phyloP scores from a whole-genome alignment of 352 stramenopile species.

The Phytophthora litchii region DNA sequence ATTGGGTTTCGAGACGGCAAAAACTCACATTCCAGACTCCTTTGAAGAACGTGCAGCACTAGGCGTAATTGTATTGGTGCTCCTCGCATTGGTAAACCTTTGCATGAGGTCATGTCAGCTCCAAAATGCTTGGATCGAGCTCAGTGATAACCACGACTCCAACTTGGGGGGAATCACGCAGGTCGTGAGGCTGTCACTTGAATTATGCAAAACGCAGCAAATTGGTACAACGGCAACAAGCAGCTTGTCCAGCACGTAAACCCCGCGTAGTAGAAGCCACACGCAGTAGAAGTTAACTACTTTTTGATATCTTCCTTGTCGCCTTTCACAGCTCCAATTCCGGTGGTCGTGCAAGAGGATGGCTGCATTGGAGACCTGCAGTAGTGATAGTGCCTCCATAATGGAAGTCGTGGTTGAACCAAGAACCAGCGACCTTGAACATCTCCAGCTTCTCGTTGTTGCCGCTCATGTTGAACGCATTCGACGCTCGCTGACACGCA shows the following conservation, averaged over 20 bases:
- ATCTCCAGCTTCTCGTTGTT: background rate
- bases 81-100: constrained; percentile 13
- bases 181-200: constrained; percentile 24
- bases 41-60: constrained; percentile 19
- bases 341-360: too few species aligned
- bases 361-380: too few species aligned
- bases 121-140: constrained; percentile 19
- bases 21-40: constrained; percentile 7
- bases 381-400: too few species aligned
- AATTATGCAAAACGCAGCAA: constrained; percentile 12
- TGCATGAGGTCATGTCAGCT: constrained; percentile 14
- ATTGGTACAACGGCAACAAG: background rate
- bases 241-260: too few species aligned
- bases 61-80: background rate
- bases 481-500: constrained; percentile 1
- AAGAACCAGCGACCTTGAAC: background rate
- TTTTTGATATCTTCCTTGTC: too few species aligned
- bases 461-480: background rate
- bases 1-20: constrained; percentile 6
- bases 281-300: too few species aligned
- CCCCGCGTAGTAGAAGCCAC: too few species aligned
- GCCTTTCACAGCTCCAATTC: too few species aligned
- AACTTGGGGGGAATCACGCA: constrained; percentile 12
- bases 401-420: background rate
- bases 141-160: constrained; percentile 7